Conservation (phyloP, 2,329 filamentous ascomycete genomes). For the Daldinia sp. region DNA sequence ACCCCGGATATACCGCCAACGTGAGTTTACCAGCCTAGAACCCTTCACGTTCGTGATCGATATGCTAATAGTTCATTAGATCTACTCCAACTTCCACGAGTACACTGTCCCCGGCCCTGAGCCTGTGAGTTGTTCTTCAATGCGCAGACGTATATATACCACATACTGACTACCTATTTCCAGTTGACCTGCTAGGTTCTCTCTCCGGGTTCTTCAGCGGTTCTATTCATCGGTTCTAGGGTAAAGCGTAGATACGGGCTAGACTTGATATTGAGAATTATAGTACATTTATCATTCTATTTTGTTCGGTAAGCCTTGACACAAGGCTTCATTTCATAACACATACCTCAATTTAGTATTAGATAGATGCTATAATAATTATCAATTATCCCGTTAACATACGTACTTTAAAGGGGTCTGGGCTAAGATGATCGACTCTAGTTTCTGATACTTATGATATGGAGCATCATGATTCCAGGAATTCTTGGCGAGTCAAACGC, state of each 20-base stretch:
- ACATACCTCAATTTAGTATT: not conserved
- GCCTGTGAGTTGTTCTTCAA: constrained; percentile 29
- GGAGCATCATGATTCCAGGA: not conserved
- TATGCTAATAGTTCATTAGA: constrained; percentile 30
- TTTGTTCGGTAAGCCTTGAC: not conserved
- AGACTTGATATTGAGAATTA: not conserved
- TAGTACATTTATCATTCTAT: constrained; percentile 1
- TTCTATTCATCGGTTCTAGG: not conserved
- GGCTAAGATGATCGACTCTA: not conserved
- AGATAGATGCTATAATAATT: not conserved
- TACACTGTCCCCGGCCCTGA: constrained; percentile 53
- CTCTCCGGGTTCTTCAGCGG: not conserved
- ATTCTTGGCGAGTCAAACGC: not conserved
- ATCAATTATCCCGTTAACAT: not conserved
- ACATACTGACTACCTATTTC: constrained; percentile 13
- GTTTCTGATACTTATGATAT: not conserved
- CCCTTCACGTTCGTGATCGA: not conserved
- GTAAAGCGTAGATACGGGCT: not conserved
- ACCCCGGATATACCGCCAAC: constrained; percentile 60
- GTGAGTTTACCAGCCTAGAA: constrained; percentile 47
- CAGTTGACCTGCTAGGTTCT: constrained; percentile 35
- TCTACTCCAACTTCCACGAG: constrained; percentile 51
- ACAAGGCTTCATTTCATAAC: not conserved
- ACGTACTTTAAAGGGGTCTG: not conserved
- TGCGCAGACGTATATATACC: not conserved